Evolutionary conservation across 2,329 filamentous ascomycete genomes (phyloP).

Genomic region (Bipolaris cookei): DNA sequence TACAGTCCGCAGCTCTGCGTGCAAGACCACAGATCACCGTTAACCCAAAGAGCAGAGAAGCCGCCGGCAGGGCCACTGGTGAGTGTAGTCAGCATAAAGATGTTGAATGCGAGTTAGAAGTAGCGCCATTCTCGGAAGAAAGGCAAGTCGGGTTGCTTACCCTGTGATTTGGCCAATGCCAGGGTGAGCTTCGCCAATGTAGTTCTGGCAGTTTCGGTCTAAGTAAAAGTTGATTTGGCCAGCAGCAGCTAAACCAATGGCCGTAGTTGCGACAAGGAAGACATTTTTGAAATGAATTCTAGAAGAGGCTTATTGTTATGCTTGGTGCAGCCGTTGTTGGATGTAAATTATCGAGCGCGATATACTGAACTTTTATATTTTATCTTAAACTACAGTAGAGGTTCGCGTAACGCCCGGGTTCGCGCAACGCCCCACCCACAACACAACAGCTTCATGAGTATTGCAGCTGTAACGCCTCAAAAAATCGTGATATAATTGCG

Average conservation of each 20-base stretch:
- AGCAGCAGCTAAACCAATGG: constrained; percentile 14
- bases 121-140: not conserved
- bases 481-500: too few relatives aligned
- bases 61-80: constrained; percentile 24
- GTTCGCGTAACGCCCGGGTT: too few relatives aligned
- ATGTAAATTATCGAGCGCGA: not conserved
- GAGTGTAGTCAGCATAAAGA: not conserved
- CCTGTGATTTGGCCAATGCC: constrained; percentile 14
- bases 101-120: not conserved
- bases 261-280: constrained; percentile 11
- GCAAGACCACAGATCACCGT: constrained; percentile 18
- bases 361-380: not conserved
- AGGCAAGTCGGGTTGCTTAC: constrained; percentile 3
- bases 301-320: not conserved
- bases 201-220: constrained; percentile 26
- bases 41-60: constrained; percentile 29
- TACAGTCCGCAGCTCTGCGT: constrained; percentile 22
- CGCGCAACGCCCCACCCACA: too few relatives aligned
- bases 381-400: not conserved
- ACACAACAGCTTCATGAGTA: too few relatives aligned
- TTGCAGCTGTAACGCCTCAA: too few relatives aligned
- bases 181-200: constrained; percentile 22
- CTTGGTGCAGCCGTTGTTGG: not conserved
- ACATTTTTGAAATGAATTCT: constrained; percentile 9
- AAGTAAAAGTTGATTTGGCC: constrained; percentile 31